Conservation (phyloP, 2,329 filamentous ascomycete species). For the Sclerotinia borealis region DNA sequence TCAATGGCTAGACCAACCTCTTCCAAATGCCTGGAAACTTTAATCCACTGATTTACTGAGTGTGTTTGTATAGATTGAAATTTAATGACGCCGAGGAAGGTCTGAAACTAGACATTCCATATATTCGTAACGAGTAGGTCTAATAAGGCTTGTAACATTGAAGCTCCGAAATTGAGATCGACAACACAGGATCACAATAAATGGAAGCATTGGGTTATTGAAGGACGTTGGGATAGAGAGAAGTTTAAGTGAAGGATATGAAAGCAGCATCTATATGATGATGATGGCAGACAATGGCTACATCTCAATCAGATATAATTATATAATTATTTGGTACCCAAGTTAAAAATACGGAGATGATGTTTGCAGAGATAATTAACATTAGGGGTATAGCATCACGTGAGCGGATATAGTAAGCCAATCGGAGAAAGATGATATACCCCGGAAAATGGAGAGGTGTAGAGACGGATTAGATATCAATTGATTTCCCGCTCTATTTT, state of each 20-base stretch:
- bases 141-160: background rate
- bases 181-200: too few relatives aligned
- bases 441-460: constrained; percentile 3
- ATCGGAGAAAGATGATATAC: background rate
- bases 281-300: background rate
- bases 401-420: background rate
- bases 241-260: too few relatives aligned
- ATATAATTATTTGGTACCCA: too few relatives aligned
- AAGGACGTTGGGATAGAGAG: background rate
- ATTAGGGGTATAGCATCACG: background rate
- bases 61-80: background rate
- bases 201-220: too few relatives aligned
- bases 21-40: background rate
- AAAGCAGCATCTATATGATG: background rate
- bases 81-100: background rate
- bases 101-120: background rate
- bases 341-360: background rate
- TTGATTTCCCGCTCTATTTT: background rate
- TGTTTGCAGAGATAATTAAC: background rate
- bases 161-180: background rate
- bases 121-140: background rate
- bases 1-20: too few relatives aligned
- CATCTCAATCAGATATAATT: too few relatives aligned
- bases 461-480: background rate
- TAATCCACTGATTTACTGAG: background rate